These are phyloP conservation scores for Trametes maxima DNA, from an alignment of 768 basidiomycete species.

Conservation along the genomic window DNA sequence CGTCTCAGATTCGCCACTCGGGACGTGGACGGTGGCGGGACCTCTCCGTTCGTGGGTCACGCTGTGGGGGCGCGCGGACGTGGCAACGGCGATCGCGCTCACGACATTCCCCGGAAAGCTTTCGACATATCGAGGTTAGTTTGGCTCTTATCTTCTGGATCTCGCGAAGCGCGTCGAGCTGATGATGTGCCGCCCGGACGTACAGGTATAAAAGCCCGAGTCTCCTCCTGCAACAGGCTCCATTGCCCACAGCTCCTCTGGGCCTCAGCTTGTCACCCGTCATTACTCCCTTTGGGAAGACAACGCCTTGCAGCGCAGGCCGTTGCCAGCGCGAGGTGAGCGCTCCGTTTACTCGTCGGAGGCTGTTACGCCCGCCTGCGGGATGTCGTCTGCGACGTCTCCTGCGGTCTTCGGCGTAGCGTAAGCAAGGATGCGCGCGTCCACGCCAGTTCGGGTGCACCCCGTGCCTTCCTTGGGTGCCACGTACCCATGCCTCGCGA, in stretches of 20 bases:
- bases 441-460: constrained; percentile 17
- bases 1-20: no score
- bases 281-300: not conserved
- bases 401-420: not conserved
- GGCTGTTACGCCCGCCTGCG: not conserved
- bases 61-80: not conserved
- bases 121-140: constrained; percentile 16
- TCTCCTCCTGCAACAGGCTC: not conserved
- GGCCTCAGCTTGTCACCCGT: not conserved
- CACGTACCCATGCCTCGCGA: constrained; percentile 28
- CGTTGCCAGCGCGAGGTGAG: not conserved
- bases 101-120: not conserved
- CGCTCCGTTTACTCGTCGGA: not conserved
- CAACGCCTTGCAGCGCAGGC: not conserved
- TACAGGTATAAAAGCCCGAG: constrained; percentile 3
- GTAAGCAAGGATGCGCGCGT: not conserved
- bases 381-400: not conserved
- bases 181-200: not conserved
- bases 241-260: not conserved
- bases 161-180: constrained; percentile 1
- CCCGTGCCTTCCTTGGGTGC: constrained; percentile 24
- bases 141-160: constrained; percentile 5
- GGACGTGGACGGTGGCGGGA: no score
- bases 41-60: no score
- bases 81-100: constrained; percentile 1